phyloP scores from a whole-genome alignment of 257 asterid genomes.

The Perilla frutescens region DNA sequence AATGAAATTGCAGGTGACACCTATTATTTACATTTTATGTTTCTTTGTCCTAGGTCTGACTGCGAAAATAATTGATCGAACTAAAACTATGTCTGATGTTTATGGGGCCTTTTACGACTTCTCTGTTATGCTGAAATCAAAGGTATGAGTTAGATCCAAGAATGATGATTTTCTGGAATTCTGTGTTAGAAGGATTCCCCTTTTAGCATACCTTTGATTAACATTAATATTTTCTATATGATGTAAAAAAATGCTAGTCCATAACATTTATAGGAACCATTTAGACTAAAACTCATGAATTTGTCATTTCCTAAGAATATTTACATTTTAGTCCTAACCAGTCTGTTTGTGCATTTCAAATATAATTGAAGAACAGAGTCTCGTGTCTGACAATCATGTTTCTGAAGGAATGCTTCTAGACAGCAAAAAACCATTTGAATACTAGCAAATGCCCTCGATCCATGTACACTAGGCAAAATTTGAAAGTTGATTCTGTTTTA shows the following conservation, averaged over 20 bases:
- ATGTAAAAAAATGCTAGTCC: background rate
- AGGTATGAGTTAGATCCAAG: slow-evolving; percentile 53
- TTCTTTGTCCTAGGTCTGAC: slow-evolving; percentile 69
- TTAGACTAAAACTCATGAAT: background rate
- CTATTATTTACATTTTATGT: slow-evolving; percentile 25
- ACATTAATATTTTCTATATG: slow-evolving; percentile 11
- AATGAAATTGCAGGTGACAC: slow-evolving; percentile 9
- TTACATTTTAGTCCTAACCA: background rate
- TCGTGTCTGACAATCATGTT: background rate
- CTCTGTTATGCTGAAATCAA: slow-evolving; percentile 76
- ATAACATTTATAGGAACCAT: background rate
- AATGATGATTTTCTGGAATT: slow-evolving; percentile 1
- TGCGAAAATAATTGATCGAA: slow-evolving; percentile 75
- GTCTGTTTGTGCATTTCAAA: background rate
- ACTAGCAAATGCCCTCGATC: too few species aligned
- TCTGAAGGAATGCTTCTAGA: background rate
- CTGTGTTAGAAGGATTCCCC: background rate
- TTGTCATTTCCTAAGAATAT: background rate
- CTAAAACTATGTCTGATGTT: slow-evolving; percentile 78
- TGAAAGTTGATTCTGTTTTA: background rate
- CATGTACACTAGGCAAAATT: background rate
- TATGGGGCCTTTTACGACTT: slow-evolving; percentile 88
- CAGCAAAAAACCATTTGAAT: too few species aligned
- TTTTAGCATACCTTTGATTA: background rate
- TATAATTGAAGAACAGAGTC: background rate